Evolutionary conservation across 1,139 yeast genomes (phyloP), one percentile per base, ranked within the genome.

Genomic region (Yamadazyma taylorii): DNA sequence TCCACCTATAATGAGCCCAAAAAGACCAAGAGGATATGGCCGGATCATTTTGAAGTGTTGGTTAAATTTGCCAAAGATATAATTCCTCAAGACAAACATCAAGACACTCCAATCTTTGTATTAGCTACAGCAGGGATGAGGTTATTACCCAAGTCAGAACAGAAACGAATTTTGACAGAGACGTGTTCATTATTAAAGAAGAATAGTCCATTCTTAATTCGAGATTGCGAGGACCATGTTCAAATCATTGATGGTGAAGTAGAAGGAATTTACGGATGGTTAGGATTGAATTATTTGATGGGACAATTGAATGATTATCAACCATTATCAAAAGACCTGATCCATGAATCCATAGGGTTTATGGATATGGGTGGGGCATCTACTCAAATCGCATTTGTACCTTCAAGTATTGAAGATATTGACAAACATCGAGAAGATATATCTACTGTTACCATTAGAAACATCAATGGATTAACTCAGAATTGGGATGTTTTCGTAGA

Each of bases 291-390:
- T 52, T 85, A 84, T 56, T 56, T 85, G 33, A 67, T 77, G 70
- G 80, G 79, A 0, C 74, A 70, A 47, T 70, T 81, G 34, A 60
- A 77, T 37, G 57, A 68, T 35, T 79, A 72, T 51, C 24, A 29
- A n/a, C n/a, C 14, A 16, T 5, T 12, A 6, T 5, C 21, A 4
- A 35, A 50, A 4, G 43, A 55, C 2, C 56, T 55, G 2, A 37
- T 39, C 1, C 81, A 75, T 47, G 66, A 67, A n/a, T 77, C 88
- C 0, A 74, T 77, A 40, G 95, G 95, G 2, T 85, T 85, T 51
- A 83, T 85, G 90, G 95, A 85, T 56, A 85, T 85, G 95, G 95
- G 95, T 6, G 95, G 95, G 14, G 95, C 94, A 0, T 83, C 90
- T 3, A 82, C 89, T 0, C 95, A 85, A 51, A 74, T 85, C 23